Evolutionary conservation across 352 stramenopile genomes (phyloP), one percentile per base, ranked within the genome.

Genomic region (Pythium dissotocum): DNA sequence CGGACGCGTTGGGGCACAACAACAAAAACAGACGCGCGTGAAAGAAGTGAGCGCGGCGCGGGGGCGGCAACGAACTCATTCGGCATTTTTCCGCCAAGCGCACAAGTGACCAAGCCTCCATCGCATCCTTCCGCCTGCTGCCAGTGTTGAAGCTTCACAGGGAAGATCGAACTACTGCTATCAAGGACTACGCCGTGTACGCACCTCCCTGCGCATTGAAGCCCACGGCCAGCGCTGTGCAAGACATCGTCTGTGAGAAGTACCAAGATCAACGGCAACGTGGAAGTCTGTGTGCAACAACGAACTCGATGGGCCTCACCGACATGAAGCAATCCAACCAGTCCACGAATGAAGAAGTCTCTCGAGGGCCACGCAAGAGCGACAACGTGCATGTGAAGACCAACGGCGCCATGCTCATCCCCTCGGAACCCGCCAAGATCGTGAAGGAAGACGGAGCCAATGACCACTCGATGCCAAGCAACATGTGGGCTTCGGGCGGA

Each of bases 401-500:
- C 14, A 60, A 72, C 35, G 59, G 55, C 33, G 42, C 21, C 2
- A 30, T 16, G n/a, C 56, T 33, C 9, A 26, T 40, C 6, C 48
- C 33, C 7, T 18, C 38, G n/a, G n/a, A 67, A 10, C 12, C n/a
- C 10, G 40, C 46, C 13, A 51, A 32, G n/a, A 36, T 61, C 24
- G 12, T 13, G 16, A n/a, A 1, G 6, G 60, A 68, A 8, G 55
- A 7, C 14, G 58, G 21, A 24, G 33, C n/a, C 26, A 28, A 75
- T 24, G 40, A 65, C 42, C 73, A 76, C 32, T 69, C 78, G 38
- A 70, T 82, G n/a, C 60, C 71, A 24, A 73, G 62, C 24, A 65
- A 69, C 30, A 60, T 90, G 26, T 93, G 85, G 85, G 85, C 85
- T 30, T 77, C 81, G 13, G 83, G 88, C 56, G 83, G 85, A 14